These are phyloP conservation scores for Geotrichum citri-aurantii DNA, from an alignment of 1,139 yeast species.

Conservation along the genomic window DNA sequence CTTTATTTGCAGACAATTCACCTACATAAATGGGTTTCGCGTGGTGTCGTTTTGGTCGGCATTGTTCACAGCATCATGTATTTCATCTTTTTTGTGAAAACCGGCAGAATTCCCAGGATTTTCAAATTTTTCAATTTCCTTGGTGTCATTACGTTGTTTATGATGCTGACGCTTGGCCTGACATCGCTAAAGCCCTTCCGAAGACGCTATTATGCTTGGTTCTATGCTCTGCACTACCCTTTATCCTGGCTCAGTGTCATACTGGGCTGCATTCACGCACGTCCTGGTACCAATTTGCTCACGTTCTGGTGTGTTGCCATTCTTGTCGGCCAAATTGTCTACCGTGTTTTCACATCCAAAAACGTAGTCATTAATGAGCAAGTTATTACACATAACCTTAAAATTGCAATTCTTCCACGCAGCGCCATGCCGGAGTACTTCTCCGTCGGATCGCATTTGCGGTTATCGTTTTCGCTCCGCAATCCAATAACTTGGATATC, in stretches of 20 bases:
- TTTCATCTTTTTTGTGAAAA: conserved; percentile 42
- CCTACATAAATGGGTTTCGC: conserved; percentile 76
- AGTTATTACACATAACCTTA: conserved; percentile 30
- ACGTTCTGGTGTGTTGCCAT: conserved; percentile 46
- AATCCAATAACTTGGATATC: conserved; percentile 37
- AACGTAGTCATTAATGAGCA: conserved; percentile 30
- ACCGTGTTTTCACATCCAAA: conserved; percentile 31
- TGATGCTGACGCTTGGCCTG: conserved; percentile 44
- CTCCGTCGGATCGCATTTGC: conserved; percentile 45
- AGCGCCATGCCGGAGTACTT: conserved; percentile 31
- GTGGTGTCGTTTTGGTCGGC: conserved; percentile 52
- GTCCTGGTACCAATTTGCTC: conserved; percentile 59
- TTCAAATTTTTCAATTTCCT: conserved; percentile 47
- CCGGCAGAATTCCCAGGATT: conserved; percentile 40
- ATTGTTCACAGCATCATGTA: conserved; percentile 56
- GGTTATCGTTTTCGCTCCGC: conserved; percentile 37
- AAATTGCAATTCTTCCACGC: conserved; percentile 36
- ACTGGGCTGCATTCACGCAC: conserved; percentile 62
- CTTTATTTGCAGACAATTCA: conserved; percentile 52
- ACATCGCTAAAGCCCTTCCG: conserved; percentile 58
- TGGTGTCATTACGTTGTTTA: conserved; percentile 52
- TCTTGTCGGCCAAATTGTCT: conserved; percentile 41
- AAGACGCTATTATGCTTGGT: conserved; percentile 47
- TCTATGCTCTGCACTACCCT: conserved; percentile 62
- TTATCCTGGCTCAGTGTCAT: conserved; percentile 61